A percentile compares a stretch with the other conserved stretches of the same genome.
Evolutionary conservation across 345 rosid genomes (phyloP).

Genomic region (Capsella bursapastoris): DNA sequence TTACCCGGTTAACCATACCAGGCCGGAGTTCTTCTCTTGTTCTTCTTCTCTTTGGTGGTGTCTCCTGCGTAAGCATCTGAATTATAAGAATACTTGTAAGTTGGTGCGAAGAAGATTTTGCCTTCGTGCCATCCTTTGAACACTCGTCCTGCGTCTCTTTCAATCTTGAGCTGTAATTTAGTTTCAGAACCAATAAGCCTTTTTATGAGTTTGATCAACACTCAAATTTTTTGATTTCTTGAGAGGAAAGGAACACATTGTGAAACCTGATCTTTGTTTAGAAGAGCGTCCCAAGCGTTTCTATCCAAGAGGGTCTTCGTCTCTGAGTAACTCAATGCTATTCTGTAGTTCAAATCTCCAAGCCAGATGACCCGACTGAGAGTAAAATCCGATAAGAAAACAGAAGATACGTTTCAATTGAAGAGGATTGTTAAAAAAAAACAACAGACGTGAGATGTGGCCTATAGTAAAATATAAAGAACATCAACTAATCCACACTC

Average conservation of each 20-base stretch:
- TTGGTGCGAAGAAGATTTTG: conserved; percentile 84
- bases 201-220: not conserved
- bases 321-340: conserved; percentile 80
- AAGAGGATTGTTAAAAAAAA: not conserved
- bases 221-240: conserved; percentile 22
- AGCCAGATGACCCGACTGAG: conserved; percentile 86
- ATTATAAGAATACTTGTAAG: conserved; percentile 85
- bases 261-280: conserved; percentile 87
- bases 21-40: conserved; percentile 94
- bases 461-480: not conserved
- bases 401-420: not conserved
- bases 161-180: conserved; percentile 73
- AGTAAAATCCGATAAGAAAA: not conserved
- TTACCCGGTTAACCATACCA: conserved; percentile 57
- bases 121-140: conserved; percentile 94
- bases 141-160: conserved; percentile 87
- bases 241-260: conserved; percentile 11
- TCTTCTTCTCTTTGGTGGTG: conserved; percentile 57
- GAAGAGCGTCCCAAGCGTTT: conserved; percentile 66
- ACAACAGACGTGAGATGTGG: not conserved
- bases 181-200: not conserved
- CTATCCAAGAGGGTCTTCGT: conserved; percentile 66
- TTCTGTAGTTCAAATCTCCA: conserved; percentile 93
- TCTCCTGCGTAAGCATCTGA: conserved; percentile 89
- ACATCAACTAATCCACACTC: not conserved